Conservation (phyloP, 1,139 yeast species). For the Eremothecium coryli region DNA sequence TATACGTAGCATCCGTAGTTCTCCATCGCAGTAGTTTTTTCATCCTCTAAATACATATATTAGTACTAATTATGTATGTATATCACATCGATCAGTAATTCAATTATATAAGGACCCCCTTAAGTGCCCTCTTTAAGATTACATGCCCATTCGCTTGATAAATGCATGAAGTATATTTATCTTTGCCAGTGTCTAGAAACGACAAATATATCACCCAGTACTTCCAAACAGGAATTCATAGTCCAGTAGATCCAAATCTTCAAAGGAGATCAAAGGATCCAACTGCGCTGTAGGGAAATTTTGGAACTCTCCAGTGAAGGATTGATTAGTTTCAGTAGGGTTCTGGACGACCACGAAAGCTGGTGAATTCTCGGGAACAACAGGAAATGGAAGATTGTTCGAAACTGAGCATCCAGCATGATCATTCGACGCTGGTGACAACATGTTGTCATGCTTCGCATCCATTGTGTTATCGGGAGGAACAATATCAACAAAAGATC, state of each 20-base stretch:
- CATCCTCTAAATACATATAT: neutral
- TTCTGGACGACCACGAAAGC: neutral
- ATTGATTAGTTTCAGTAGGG: neutral
- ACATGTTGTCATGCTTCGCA: neutral
- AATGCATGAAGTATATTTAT: too few relatives aligned
- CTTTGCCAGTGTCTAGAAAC: neutral
- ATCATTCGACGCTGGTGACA: neutral
- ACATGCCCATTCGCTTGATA: too few relatives aligned
- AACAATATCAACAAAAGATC: neutral
- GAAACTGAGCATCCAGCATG: neutral
- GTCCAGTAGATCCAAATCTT: slow-evolving; percentile 20
- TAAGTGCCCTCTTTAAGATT: too few relatives aligned
- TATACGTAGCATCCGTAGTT: slow-evolving; percentile 9
- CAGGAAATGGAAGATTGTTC: slow-evolving; percentile 3
- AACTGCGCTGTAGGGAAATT: neutral
- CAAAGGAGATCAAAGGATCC: slow-evolving; percentile 4
- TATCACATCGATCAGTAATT: too few relatives aligned
- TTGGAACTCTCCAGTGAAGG: slow-evolving; percentile 1
- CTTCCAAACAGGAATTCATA: slow-evolving; percentile 26
- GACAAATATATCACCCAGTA: neutral
- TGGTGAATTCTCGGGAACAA: neutral
- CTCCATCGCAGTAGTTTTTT: neutral
- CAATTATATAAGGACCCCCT: too few relatives aligned
- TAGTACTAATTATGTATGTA: neutral
- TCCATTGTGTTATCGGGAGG: neutral